Base-by-base conservation (phyloP, 768 basidiomycete genomes). In the Xerocomellus amylosporus region DNA sequence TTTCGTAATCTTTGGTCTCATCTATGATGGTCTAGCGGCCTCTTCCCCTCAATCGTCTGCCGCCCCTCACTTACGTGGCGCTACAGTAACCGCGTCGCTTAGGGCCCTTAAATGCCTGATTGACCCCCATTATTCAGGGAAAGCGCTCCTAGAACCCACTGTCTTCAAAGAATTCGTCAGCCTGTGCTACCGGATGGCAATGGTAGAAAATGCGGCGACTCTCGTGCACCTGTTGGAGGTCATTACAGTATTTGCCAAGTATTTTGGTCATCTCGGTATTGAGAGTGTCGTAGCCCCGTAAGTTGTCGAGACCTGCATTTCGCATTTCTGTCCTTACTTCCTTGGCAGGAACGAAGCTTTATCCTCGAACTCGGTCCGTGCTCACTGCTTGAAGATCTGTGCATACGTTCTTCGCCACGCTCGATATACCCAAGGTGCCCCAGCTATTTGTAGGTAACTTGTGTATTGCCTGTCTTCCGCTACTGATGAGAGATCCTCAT, bases 101-200 rank as follows among this genome's bases (percentile, higher is more conserved):
- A 83, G 85, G 64, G 85, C 92, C 0, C 75, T 98, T 22, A 87
- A 87, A 62, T 86, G 77, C 48, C 77, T 98, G n/a, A 85, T 97
- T 4, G 75, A 80, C 28, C 86, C 87, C 0, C 84, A 88, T 56
- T 90, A 92, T 64, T 82, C 87, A 2, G 96, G 96, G 1, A 82
- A 79, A 28, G 90, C 87, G 0, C 79, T 98, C 33, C 76, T 89
- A 54, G 88, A 95, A 37, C 85, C 87, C 2, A 79, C 85, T 0
- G 82, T 92, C 26, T 96, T 96, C 64, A 91, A 93, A 44, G 96
- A 99, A 71, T 84, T 98, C 41, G 83, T 88, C 60, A 87, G 86
- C 44, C 75, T 98, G 5, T 92, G 87, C 66, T 93, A 96, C 66
- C 83, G 96, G 6, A 84, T 98, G 72, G 91, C 88, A 0, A 84